These are phyloP conservation scores for Rhizopogon rudus DNA, from an alignment of 768 basidiomycete genomes.

Conservation along the genomic window DNA sequence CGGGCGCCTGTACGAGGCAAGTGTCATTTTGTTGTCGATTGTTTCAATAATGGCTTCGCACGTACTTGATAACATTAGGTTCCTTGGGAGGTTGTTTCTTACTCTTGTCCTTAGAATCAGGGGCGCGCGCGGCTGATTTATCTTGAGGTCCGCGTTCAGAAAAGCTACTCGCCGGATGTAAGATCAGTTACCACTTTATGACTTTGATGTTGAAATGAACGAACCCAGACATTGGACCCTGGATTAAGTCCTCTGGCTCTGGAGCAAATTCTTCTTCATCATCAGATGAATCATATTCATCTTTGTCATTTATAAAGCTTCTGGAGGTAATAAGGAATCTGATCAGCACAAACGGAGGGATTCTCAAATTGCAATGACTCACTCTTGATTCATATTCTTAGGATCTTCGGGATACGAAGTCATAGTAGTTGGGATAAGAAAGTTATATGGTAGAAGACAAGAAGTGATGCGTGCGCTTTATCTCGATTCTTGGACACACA, in stretches of 20 bases:
- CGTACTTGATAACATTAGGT: too few relatives aligned
- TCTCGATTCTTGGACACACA: too few relatives aligned
- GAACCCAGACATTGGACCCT: background rate
- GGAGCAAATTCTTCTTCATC: background rate
- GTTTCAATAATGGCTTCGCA: too few relatives aligned
- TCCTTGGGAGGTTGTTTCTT: too few relatives aligned
- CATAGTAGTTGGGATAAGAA: too few relatives aligned
- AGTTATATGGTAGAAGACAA: too few relatives aligned
- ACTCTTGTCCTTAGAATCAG: background rate
- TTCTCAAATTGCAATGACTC: background rate
- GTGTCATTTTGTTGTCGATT: too few relatives aligned
- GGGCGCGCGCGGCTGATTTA: too few relatives aligned
- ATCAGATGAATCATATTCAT: background rate
- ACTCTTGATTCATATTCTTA: background rate
- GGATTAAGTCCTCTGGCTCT: background rate
- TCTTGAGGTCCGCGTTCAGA: background rate
- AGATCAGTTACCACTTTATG: too few relatives aligned
- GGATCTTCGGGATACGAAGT: background rate
- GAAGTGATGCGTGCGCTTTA: too few relatives aligned
- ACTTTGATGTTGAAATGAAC: background rate
- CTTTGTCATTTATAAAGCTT: too few relatives aligned
- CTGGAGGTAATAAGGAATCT: background rate
- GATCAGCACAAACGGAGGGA: background rate
- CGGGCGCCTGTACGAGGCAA: too few relatives aligned
- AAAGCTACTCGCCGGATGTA: background rate